Evolutionary conservation across 805 yeast species (phyloP).

Genomic region (Candida ipomoeae): DNA sequence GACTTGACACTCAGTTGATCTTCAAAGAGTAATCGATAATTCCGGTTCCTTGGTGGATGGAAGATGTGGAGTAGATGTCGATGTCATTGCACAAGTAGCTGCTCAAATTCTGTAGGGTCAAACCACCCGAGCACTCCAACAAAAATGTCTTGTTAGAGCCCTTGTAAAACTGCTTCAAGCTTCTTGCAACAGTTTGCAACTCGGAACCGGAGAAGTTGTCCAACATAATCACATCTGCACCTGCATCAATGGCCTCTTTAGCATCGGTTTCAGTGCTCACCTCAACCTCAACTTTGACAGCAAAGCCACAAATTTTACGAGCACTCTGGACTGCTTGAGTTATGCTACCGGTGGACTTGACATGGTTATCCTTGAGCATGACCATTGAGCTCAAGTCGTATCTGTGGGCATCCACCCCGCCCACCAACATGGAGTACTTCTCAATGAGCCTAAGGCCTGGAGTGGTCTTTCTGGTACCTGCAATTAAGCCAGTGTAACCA

Average conservation of each 20-base stretch:
- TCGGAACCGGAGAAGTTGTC: conserved; percentile 77
- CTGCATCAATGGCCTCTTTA: conserved; percentile 86
- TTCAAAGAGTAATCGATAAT: conserved; percentile 83
- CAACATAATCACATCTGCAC: conserved; percentile 93
- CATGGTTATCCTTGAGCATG: conserved; percentile 92
- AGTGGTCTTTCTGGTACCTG: conserved; percentile 96
- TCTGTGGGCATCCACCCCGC: conserved; percentile 91
- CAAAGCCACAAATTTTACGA: conserved; percentile 77
- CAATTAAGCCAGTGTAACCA: conserved; percentile 80
- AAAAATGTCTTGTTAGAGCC: conserved; percentile 48
- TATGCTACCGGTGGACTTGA: conserved; percentile 90
- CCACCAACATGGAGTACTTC: conserved; percentile 91
- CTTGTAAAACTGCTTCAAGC: conserved; percentile 55
- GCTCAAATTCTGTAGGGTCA: conserved; percentile 62
- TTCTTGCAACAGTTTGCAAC: conserved; percentile 59
- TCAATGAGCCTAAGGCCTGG: conserved; percentile 89
- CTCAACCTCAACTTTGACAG: conserved; percentile 89
- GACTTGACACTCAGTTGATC: conserved; percentile 27
- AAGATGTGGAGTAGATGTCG: conserved; percentile 86
- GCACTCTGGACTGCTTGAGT: conserved; percentile 79
- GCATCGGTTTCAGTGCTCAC: conserved; percentile 85
- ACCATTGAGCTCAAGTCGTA: conserved; percentile 92
- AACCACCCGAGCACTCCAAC: conserved; percentile 91
- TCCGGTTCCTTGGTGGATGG: conserved; percentile 87
- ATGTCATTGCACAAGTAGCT: conserved; percentile 70